A percentile compares a stretch with the other conserved stretches of the same genome.
Conservation (phyloP, 192 early-diverging fungal species). For the Helicostylum pulchrum region DNA sequence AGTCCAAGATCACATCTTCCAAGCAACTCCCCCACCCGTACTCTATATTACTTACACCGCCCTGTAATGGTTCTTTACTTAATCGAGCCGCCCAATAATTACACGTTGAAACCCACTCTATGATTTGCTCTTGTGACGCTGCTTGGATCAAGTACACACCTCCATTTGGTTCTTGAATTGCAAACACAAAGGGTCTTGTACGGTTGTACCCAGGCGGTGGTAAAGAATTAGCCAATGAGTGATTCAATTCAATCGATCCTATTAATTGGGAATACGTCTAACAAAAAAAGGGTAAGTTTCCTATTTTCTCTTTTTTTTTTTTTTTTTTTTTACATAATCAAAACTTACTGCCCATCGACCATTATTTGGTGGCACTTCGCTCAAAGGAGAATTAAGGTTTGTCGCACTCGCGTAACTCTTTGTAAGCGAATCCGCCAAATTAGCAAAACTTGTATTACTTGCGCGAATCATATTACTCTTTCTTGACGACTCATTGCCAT, state of each 20-base stretch:
- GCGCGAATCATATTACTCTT: conserved; percentile 23
- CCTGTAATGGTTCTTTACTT: conserved; percentile 85
- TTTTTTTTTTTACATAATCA: background rate
- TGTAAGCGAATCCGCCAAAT: conserved; percentile 24
- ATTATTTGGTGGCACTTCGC: background rate
- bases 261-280: conserved; percentile 39
- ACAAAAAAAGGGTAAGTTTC: background rate
- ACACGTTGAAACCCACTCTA: conserved; percentile 83
- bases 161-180: conserved; percentile 75
- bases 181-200: conserved; percentile 78
- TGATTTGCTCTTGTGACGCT: conserved; percentile 60
- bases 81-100: conserved; percentile 94
- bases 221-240: conserved; percentile 79
- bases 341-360: conserved; percentile 15
- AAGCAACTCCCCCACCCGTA: conserved; percentile 82
- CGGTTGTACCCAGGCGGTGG: conserved; percentile 84
- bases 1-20: conserved; percentile 23
- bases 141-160: conserved; percentile 93
- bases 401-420: background rate
- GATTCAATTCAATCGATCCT: conserved; percentile 60
- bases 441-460: conserved; percentile 25
- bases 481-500: conserved; percentile 31
- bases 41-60: conserved; percentile 87
- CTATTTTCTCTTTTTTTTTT: background rate
- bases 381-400: background rate